Evolutionary conservation across 2,329 filamentous ascomycete genomes (phyloP), one percentile per base, ranked within the genome.

Genomic region (Cordyceps militaris): DNA sequence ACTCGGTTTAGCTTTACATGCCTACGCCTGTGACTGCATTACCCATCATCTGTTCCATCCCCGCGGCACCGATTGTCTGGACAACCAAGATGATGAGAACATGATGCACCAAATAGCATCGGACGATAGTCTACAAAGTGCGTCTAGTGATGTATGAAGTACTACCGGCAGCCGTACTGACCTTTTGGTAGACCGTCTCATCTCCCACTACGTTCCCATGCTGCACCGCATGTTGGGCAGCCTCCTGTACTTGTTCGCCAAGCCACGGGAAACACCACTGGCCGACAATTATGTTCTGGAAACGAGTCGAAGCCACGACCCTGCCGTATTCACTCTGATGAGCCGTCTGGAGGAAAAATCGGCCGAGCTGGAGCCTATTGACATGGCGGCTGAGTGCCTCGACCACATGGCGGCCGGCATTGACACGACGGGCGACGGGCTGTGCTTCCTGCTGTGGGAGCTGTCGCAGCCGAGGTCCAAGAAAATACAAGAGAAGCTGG

Each of bases 371-470:
- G 75, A 80, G 34, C 68, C 73, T 3, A 70, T 81, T 3, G 79
- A 85, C 63, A 78, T 82, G 61, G 84, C 84, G 0, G 85, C 85
- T 21, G 86, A 89, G 69, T 87, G 83, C 63, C 79, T 87, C 58
- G 86, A 89, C 63, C 86, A 89, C 67, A 84, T 89, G 81, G 83
- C 81, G 0, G 86, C 86, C 0, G 86, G 86, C 0, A 87, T 89
- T 60, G 86, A 89, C 63, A 89, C 86, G 0, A 88, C 86, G 0
- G 85, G 85, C 16, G 86, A 89, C 62, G 84, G 78, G 0, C 73
- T 89, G 0, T 88, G 84, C 65, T 88, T 88, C 65, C 73, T 89
- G 13, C 85, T 89, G 81, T 86, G 85, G 79, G 80, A 88, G 66
- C 74, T 89, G 2, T 89, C 86, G 1, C 80, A 82, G 61, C 81